These are phyloP conservation scores for Bruguiera sexangula DNA, from an alignment of 345 rosid species.

Conservation along the genomic window DNA sequence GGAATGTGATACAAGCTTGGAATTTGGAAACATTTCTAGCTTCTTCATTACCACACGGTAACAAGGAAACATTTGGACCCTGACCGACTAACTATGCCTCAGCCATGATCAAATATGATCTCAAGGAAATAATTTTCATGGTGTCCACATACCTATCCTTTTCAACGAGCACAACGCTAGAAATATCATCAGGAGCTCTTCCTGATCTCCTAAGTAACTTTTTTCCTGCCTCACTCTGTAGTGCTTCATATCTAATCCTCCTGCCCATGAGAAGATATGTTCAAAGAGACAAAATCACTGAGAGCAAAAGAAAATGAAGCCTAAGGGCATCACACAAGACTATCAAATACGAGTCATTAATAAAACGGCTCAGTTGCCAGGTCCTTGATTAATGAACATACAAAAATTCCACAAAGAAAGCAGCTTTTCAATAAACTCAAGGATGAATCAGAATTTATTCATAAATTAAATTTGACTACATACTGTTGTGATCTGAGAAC, in stretches of 20 bases:
- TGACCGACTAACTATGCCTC: neutral
- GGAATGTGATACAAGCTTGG: neutral
- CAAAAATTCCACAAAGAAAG: too few species aligned
- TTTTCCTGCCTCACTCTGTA: constrained; percentile 82
- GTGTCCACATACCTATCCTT: constrained; percentile 48
- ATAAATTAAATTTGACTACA: too few species aligned
- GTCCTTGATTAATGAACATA: too few species aligned
- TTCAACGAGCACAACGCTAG: constrained; percentile 84
- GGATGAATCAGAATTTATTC: too few species aligned
- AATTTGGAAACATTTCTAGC: neutral
- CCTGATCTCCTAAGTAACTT: constrained; percentile 73
- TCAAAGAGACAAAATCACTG: neutral
- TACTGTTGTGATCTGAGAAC: too few species aligned
- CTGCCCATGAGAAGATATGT: constrained; percentile 26
- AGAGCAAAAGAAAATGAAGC: neutral
- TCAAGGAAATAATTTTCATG: neutral
- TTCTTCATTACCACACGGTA: neutral
- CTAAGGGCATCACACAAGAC: too few species aligned
- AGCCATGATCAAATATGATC: neutral
- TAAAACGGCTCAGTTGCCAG: too few species aligned
- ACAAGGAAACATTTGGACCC: neutral
- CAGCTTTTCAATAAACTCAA: too few species aligned
- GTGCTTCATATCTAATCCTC: constrained; percentile 80
- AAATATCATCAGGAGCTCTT: constrained; percentile 94
- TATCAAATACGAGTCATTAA: too few species aligned